Evolutionary conservation across 2,329 filamentous ascomycete species (phyloP).

Genomic region (Blumeriella jaapii): DNA sequence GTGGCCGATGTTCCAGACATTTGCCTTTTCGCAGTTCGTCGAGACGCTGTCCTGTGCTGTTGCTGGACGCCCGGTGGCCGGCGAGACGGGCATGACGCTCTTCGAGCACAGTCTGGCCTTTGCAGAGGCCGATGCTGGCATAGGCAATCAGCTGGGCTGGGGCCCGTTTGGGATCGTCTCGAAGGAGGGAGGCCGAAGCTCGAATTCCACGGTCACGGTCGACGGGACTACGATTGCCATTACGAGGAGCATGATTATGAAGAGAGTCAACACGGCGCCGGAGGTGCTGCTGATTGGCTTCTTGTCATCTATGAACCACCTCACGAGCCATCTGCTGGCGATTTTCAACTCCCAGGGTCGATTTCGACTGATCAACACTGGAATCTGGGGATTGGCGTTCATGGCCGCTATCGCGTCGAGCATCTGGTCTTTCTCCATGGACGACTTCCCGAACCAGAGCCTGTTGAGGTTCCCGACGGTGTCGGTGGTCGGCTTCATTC

Average conservation of each 20-base stretch:
- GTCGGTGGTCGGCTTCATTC: conserved; percentile 88
- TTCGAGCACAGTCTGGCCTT: conserved; percentile 96
- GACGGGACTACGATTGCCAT: conserved; percentile 36
- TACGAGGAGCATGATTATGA: conserved; percentile 57
- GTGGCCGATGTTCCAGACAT: conserved; percentile 63
- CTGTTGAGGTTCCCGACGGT: conserved; percentile 85
- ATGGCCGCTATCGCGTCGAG: conserved; percentile 79
- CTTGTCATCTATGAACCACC: conserved; percentile 79
- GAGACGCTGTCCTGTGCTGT: conserved; percentile 83
- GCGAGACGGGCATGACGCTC: conserved; percentile 89
- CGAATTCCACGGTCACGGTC: conserved; percentile 15
- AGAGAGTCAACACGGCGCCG: conserved; percentile 74
- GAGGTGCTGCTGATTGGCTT: conserved; percentile 80
- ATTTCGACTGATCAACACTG: conserved; percentile 76
- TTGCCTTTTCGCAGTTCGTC: conserved; percentile 69
- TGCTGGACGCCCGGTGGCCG: conserved; percentile 66
- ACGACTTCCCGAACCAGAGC: conserved; percentile 49
- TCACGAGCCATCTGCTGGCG: conserved; percentile 74
- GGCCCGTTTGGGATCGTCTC: conserved; percentile 36
- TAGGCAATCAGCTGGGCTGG: conserved; percentile 68
- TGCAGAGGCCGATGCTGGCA: conserved; percentile 83
- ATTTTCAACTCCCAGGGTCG: conserved; percentile 68
- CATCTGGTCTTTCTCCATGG: conserved; percentile 48
- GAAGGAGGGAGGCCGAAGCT: conserved; percentile 15
- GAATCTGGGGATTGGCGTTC: conserved; percentile 81